A percentile compares a stretch with the other conserved stretches of the same genome.
These are phyloP conservation scores for Dictyostelium firmibasis DNA, from an alignment of 78 protist genomes.

Conservation along the genomic window DNA sequence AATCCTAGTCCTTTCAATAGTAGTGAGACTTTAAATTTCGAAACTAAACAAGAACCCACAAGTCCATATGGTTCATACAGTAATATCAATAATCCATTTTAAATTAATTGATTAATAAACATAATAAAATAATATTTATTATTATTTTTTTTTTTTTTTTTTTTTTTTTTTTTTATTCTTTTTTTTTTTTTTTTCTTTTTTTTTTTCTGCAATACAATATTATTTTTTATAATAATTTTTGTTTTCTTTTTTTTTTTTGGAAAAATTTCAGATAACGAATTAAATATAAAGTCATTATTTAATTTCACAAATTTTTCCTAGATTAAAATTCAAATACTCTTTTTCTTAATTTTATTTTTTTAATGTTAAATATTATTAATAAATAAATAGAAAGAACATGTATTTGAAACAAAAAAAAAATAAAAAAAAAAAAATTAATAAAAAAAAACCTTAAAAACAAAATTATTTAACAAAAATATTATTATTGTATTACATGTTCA, in stretches of 20 bases:
- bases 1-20: neutral
- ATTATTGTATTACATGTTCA: too few relatives aligned
- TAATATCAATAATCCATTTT: neutral
- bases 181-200: neutral
- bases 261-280: neutral
- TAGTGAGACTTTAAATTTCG: neutral
- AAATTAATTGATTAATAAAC: neutral
- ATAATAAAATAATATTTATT: neutral
- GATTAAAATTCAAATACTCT: slow-evolving; percentile 8
- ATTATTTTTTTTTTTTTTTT: neutral
- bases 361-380: neutral
- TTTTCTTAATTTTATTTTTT: neutral
- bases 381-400: neutral
- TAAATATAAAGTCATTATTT: slow-evolving; percentile 9
- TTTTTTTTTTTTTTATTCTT: neutral
- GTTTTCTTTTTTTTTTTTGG: neutral
- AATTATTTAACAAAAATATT: too few relatives aligned
- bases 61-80: slow-evolving; percentile 27
- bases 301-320: slow-evolving; percentile 14
- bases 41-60: neutral
- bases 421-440: neutral
- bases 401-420: neutral
- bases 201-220: neutral
- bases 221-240: neutral
- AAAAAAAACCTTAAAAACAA: too few relatives aligned